Conservation (phyloP, 148 eudicot species). For the Vaccinium vitisidaea region DNA sequence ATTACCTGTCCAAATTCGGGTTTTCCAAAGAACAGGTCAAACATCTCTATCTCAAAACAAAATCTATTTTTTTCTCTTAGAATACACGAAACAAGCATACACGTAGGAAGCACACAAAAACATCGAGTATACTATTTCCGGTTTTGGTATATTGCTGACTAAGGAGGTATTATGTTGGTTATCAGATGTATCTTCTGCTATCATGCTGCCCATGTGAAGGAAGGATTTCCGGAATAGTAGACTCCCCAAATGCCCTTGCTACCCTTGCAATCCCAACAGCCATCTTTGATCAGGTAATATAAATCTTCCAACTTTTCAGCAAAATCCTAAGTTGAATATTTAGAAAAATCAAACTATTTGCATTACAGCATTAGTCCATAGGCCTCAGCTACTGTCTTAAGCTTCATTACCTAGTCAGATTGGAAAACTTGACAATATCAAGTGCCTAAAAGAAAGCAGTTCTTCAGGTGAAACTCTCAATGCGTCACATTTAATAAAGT, state of each 20-base stretch:
- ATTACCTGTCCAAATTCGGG: slow-evolving; percentile 85
- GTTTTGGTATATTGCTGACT: slow-evolving; percentile 8
- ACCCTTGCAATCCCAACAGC: slow-evolving; percentile 89
- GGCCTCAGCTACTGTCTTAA: background rate
- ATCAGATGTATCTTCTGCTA: slow-evolving; percentile 74
- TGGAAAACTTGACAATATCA: background rate
- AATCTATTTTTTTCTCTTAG: background rate
- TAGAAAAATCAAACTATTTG: background rate
- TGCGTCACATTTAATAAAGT: background rate
- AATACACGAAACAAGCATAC: background rate
- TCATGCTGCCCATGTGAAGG: slow-evolving; percentile 99
- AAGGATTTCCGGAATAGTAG: slow-evolving; percentile 91
- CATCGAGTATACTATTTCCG: background rate
- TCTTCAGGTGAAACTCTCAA: no score
- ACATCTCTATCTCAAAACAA: slow-evolving; percentile 10
- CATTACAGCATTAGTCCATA: background rate
- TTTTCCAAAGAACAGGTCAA: slow-evolving; percentile 91
- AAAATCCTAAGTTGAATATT: background rate
- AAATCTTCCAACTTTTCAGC: background rate
- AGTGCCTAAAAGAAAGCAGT: background rate
- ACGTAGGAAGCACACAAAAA: background rate
- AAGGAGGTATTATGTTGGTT: slow-evolving; percentile 19
- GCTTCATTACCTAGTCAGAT: background rate
- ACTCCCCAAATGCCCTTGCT: slow-evolving; percentile 86
- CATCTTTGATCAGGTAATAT: slow-evolving; percentile 87